Base-by-base conservation (phyloP, 73 alveolate genomes). In the Tetrahymena elliotti region DNA sequence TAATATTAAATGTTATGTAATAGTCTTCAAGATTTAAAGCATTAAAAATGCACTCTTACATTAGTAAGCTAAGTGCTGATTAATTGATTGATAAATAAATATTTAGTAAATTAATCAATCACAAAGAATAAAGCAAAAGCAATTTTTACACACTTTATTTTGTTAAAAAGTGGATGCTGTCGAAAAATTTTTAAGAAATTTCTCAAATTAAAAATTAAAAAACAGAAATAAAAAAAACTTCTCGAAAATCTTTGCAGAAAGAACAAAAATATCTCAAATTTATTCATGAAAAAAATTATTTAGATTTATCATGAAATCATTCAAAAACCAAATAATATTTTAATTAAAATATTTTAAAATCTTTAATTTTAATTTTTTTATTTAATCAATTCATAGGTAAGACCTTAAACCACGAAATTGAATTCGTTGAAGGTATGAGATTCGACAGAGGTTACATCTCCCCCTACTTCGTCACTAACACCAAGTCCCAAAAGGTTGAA, bases 391-490 rank as follows among this genome's bases (percentile, higher is more conserved):
- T 22, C 99, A 99, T 24, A 68, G 88, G 88, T 38, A 99, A 98
- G 97, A 99, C 99, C 93, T 97, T 99, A 68, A 98, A 99, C 93
- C 99, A 98, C 93, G 99, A 99, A 95, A 98, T 99, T 84, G 99
- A 99, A 97, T 98, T 98, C 95, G 99, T 99, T 94, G 99, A 99
- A 94, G 99, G 99, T 33, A 96, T 99, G 96, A 98, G 97, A 97
- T 97, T 98, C 95, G 99, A 98, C 96, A 97, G 99, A 95, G 99
- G 99, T 84, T 99, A 97, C 97, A 98, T 99, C 96, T 98, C 99
- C 22, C 99, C 99, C 39, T 99, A 99, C 98, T 99, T 99, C 97
- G 98, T 99, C 96, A 99, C 99, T 52, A 98, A 99, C 95, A 94
- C 98, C 88, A 99, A 99, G 99, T 97, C 98, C 88, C 96, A 96